A percentile compares a stretch with the other conserved stretches of the same genome.
Evolutionary conservation across 805 yeast species (phyloP).

Genomic region (Saturnispora ahearnii): DNA sequence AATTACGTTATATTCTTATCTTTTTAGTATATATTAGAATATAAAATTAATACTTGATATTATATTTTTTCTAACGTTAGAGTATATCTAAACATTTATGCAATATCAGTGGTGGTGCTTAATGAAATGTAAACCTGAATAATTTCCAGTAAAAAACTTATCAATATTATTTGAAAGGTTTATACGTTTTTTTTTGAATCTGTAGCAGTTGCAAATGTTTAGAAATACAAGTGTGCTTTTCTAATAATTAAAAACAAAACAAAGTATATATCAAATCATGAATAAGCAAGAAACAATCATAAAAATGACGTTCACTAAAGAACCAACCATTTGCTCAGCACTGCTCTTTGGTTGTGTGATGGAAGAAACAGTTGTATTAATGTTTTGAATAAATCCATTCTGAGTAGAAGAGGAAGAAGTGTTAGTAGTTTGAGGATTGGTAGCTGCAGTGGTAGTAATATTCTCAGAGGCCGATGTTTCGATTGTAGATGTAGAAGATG

Average conservation of each 20-base stretch:
- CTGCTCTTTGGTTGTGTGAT: background rate
- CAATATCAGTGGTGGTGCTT: too few species aligned
- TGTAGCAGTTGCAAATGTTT: too few species aligned
- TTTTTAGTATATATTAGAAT: too few species aligned
- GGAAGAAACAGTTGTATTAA: background rate
- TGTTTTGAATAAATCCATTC: slow-evolving; percentile 5
- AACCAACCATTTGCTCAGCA: background rate
- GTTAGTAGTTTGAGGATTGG: background rate
- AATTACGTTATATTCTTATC: too few species aligned
- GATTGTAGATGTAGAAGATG: slow-evolving; percentile 1
- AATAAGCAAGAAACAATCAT: slow-evolving; percentile 1
- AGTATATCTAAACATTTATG: too few species aligned
- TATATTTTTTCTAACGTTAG: too few species aligned
- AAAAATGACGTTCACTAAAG: background rate
- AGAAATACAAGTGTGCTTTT: background rate
- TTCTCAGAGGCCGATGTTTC: background rate
- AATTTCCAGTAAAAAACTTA: too few species aligned
- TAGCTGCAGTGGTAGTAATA: background rate
- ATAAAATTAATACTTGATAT: too few species aligned
- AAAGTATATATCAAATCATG: slow-evolving; percentile 1
- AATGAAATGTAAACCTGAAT: too few species aligned
- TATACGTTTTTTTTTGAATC: too few species aligned
- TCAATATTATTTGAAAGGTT: too few species aligned
- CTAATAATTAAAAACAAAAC: background rate
- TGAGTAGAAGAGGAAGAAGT: background rate